phyloP scores from a whole-genome alignment of 192 early-diverging fungal genomes.

The Entomortierella chlamydospora region DNA sequence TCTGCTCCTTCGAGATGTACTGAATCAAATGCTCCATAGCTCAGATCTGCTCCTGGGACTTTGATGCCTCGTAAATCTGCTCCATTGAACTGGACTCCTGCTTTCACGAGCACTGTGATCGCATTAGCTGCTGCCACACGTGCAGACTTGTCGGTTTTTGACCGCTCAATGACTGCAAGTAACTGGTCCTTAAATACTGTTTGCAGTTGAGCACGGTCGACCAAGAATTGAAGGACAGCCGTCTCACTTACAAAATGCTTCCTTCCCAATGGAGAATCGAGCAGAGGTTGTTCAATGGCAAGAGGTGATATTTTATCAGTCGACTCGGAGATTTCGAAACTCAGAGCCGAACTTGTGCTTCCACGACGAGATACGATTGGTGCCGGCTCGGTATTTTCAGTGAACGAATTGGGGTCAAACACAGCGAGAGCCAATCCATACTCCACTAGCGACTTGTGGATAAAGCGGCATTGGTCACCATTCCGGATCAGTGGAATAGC shows the following conservation, averaged over 20 bases:
- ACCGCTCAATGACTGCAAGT: neutral
- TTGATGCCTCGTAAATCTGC: no score
- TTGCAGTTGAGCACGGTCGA: neutral
- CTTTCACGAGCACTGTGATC: neutral
- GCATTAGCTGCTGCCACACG: neutral
- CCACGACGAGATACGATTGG: neutral
- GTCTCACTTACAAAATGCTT: neutral
- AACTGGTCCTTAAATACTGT: neutral
- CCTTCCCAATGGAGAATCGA: neutral
- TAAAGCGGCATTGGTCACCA: neutral
- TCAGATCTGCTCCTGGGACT: no score
- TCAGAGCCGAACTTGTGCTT: neutral
- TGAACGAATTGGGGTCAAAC: neutral
- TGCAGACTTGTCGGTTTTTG: neutral
- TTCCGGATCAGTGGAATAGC: neutral
- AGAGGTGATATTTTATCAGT: neutral
- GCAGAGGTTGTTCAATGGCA: neutral
- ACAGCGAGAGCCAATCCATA: neutral
- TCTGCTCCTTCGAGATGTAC: no score
- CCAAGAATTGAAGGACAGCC: neutral
- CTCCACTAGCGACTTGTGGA: neutral
- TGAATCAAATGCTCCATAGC: no score
- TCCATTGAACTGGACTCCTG: no score
- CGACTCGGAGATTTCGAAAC: neutral
- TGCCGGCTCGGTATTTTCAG: neutral